Evolutionary conservation across 805 yeast species (phyloP).

Genomic region (Maudiozyma pseudohumilis): DNA sequence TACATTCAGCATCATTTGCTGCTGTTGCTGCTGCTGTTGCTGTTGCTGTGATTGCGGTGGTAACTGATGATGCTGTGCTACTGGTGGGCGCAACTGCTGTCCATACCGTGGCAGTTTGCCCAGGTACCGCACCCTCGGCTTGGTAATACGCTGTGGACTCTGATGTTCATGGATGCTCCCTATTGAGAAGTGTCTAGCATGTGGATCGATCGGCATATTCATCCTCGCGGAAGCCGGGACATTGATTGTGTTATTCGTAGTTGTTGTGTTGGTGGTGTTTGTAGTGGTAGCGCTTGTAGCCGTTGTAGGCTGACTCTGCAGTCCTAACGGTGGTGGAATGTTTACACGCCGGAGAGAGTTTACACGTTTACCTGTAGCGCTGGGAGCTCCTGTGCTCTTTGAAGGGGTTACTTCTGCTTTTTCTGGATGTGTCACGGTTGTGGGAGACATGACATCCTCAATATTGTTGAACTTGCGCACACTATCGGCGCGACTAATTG

Average conservation of each 20-base stretch:
- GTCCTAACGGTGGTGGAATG: slow-evolving; percentile 20
- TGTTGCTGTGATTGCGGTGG: not conserved
- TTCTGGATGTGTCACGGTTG: too few species aligned
- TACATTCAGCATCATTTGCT: not conserved
- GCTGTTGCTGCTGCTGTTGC: slow-evolving; percentile 1
- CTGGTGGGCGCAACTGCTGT: not conserved
- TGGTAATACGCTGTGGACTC: too few species aligned
- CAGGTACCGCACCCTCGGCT: slow-evolving; percentile 23
- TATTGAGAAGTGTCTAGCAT: slow-evolving; percentile 4
- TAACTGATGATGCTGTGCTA: not conserved
- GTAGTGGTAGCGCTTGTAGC: slow-evolving; percentile 2
- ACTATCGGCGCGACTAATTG: too few species aligned
- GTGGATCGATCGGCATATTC: not conserved
- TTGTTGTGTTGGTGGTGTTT: not conserved
- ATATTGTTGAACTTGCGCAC: slow-evolving; percentile 2
- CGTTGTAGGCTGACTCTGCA: not conserved
- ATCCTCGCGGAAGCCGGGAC: not conserved
- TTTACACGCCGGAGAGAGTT: slow-evolving; percentile 19
- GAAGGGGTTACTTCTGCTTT: not conserved
- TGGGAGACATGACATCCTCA: slow-evolving; percentile 6
- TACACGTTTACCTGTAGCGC: too few species aligned
- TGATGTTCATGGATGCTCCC: too few species aligned
- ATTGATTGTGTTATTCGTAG: not conserved
- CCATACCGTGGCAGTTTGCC: slow-evolving; percentile 10
- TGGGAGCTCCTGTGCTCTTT: slow-evolving; percentile 2